phyloP scores from a whole-genome alignment of 768 basidiomycete species.

The Leccinum obscurum region DNA sequence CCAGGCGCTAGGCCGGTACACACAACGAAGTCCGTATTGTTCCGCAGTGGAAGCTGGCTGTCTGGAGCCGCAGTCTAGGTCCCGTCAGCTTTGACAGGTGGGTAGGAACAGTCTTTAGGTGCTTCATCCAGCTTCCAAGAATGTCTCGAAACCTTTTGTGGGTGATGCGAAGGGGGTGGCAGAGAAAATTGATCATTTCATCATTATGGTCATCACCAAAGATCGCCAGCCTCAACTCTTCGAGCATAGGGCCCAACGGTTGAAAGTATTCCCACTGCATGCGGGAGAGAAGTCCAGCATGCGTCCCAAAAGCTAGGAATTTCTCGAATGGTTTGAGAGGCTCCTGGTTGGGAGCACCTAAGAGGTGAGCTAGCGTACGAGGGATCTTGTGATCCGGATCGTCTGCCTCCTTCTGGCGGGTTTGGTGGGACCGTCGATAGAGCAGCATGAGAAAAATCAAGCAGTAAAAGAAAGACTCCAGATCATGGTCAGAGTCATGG shows the following conservation, averaged over 20 bases:
- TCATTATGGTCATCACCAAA: neutral
- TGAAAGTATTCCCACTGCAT: neutral
- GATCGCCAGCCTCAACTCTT: neutral
- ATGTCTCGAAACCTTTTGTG: neutral
- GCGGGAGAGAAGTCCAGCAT: neutral
- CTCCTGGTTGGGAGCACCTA: neutral
- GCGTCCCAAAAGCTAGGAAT: neutral
- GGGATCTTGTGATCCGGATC: neutral
- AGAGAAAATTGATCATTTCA: neutral
- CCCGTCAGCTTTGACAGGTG: no score
- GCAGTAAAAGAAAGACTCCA: neutral
- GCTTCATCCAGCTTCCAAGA: neutral
- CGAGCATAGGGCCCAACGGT: neutral
- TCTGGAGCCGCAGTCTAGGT: no score
- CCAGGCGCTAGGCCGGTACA: no score
- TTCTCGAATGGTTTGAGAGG: neutral
- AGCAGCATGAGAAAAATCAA: neutral
- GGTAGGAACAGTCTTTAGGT: no score
- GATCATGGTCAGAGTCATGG: no score
- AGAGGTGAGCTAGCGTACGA: neutral
- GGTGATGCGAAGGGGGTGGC: neutral
- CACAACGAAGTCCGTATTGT: neutral
- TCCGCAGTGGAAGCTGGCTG: no score
- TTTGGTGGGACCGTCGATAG: neutral
- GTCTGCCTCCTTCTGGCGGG: neutral